Base-by-base conservation (phyloP, 352 stramenopile species). In the Pythium pyrilobum region DNA sequence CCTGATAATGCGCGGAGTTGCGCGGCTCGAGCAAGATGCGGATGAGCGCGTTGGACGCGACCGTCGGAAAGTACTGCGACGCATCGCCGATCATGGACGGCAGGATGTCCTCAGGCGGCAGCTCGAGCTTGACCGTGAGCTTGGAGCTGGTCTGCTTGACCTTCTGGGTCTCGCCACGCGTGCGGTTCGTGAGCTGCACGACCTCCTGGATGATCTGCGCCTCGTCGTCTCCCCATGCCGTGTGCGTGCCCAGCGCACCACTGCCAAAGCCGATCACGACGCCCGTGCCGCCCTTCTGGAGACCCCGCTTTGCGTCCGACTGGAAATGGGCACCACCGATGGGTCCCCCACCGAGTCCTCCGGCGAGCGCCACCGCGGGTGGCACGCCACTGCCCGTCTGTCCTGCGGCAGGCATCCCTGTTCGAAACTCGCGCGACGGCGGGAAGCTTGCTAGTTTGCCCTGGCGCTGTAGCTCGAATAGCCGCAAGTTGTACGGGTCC, bases 21-120 rank as follows among this genome's bases (percentile, higher is more conserved):
- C 92, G 95, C 29, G 92, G 78, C 62, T 99, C 96, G 21, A 96
- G 81, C n/a, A 99, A 84, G 47, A 99, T 98, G n/a, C 90, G 79
- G 53, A 98, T 98, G 25, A 99, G 76, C 23, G 96, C 93, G 59
- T 99, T 96, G 24, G 98, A 89, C 15, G 95, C 92, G 10, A 99
- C 95, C 3, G 95, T 97, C 10, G 96, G 95, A 74, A 98, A 99
- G 62, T 98, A 99, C 58, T 97, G 88, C 33, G 94, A 87, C 28
- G 94, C 83, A 41, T 95, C 81, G 5, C 70, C 63, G 34, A 90
- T 87, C 79, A 90, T 92, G 1, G 84, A 92, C 24, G 81, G 81
- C 29, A 94, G 43, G 15, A 94, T 62, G 40, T 94, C 81, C 31
- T 88, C 77, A 2, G 80, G 79, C 12, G 84, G 80, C 1, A 82